Percentiles rank a stretch among this genome's conserved stretches.
Conservation (phyloP, 2,329 filamentous ascomycete species). For the Pochonia chlamydosporia region DNA sequence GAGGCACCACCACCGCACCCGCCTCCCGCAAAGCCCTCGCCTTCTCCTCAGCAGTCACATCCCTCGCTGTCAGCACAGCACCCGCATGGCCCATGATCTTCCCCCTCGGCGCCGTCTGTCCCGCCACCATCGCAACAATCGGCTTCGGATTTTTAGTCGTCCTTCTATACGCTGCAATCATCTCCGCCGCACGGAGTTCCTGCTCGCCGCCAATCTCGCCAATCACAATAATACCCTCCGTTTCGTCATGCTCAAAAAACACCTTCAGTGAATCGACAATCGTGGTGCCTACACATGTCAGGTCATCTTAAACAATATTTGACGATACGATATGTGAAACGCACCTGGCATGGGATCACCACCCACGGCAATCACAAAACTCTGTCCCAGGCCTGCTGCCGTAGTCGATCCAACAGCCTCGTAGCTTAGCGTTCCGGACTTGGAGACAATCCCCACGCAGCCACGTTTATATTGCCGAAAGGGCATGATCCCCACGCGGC, state of each 20-base stretch:
- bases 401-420: constrained; percentile 73
- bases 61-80: constrained; percentile 40
- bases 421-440: constrained; percentile 75
- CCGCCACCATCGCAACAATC: constrained; percentile 58
- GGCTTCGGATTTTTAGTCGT: constrained; percentile 56
- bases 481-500: constrained; percentile 40
- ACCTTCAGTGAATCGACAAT: constrained; percentile 64
- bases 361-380: constrained; percentile 70
- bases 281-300: constrained; percentile 47
- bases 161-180: constrained; percentile 59
- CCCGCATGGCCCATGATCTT: constrained; percentile 70
- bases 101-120: constrained; percentile 53
- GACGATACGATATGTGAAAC: neutral
- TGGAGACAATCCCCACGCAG: constrained; percentile 69
- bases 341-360: constrained; percentile 65
- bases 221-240: constrained; percentile 65
- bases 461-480: constrained; percentile 44
- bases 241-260: constrained; percentile 62
- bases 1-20: constrained; percentile 30
- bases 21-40: constrained; percentile 26
- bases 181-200: constrained; percentile 65
- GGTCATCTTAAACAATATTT: neutral
- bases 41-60: constrained; percentile 26
- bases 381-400: constrained; percentile 69
- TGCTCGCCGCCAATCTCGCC: constrained; percentile 67